phyloP scores from a whole-genome alignment of 2,329 filamentous ascomycete species.

The Penicillium sp. region DNA sequence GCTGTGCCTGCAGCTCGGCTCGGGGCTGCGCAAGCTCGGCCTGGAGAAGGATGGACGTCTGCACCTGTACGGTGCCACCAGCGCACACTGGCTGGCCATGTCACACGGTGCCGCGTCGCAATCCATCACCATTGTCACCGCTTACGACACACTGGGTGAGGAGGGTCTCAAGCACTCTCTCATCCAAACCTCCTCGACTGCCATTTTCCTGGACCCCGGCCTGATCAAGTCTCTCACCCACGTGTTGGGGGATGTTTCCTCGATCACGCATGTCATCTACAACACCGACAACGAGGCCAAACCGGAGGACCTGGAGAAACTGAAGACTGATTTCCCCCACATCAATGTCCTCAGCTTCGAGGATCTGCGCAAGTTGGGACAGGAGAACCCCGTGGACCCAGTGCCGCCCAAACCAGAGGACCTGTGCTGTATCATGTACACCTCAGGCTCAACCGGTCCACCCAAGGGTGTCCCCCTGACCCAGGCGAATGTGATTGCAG shows the following conservation, averaged over 20 bases:
- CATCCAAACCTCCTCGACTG: slow-evolving; percentile 68
- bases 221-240: slow-evolving; percentile 58
- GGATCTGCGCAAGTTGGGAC: slow-evolving; percentile 48
- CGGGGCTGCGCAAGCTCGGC: slow-evolving; percentile 69
- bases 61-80: slow-evolving; percentile 80
- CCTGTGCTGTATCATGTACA: slow-evolving; percentile 75
- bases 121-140: slow-evolving; percentile 85
- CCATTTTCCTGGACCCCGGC: slow-evolving; percentile 82
- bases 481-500: slow-evolving; percentile 73
- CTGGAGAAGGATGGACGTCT: slow-evolving; percentile 61
- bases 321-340: slow-evolving; percentile 49
- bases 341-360: slow-evolving; percentile 52
- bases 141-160: slow-evolving; percentile 86
- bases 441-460: slow-evolving; percentile 80
- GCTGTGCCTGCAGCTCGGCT: slow-evolving; percentile 61
- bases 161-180: slow-evolving; percentile 81
- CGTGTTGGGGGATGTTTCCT: slow-evolving; percentile 51
- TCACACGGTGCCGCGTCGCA: slow-evolving; percentile 75
- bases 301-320: slow-evolving; percentile 48
- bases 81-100: slow-evolving; percentile 75
- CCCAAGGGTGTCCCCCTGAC: slow-evolving; percentile 84
- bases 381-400: slow-evolving; percentile 65
- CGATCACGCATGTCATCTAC: slow-evolving; percentile 54
- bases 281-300: slow-evolving; percentile 50
- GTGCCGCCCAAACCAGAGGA: slow-evolving; percentile 68